These are phyloP conservation scores for Euphorbia schlechtendalii DNA, from an alignment of 441 rosid species.

Conservation along the genomic window DNA sequence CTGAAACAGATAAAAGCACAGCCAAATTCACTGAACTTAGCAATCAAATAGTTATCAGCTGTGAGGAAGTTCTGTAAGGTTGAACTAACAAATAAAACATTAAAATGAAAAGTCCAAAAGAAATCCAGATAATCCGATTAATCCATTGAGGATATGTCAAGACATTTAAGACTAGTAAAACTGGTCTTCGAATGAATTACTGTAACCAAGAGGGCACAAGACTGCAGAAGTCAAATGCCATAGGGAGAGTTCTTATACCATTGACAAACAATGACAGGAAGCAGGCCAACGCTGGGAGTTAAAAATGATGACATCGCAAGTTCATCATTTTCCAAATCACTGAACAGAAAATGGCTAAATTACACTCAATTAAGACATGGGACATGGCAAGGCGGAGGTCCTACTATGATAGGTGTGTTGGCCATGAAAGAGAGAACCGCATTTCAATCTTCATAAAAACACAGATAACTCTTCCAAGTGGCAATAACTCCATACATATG, in stretches of 20 bases:
- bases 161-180: neutral
- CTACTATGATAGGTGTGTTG: neutral
- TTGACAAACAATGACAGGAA: neutral
- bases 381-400: neutral
- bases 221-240: neutral
- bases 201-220: neutral
- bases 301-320: neutral
- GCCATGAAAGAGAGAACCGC: neutral
- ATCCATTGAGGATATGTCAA: neutral
- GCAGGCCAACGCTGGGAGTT: neutral
- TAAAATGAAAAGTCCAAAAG: neutral
- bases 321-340: neutral
- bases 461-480: neutral
- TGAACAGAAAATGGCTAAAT: neutral
- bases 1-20: neutral
- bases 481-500: neutral
- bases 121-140: neutral
- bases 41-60: neutral
- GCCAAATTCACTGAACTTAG: neutral
- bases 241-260: neutral
- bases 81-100: neutral
- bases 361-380: neutral
- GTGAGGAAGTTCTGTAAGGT: neutral
- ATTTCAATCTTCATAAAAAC: neutral
- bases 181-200: neutral